These are phyloP conservation scores for Kwoniella sp. DNA, from an alignment of 768 basidiomycete genomes.

Conservation along the genomic window DNA sequence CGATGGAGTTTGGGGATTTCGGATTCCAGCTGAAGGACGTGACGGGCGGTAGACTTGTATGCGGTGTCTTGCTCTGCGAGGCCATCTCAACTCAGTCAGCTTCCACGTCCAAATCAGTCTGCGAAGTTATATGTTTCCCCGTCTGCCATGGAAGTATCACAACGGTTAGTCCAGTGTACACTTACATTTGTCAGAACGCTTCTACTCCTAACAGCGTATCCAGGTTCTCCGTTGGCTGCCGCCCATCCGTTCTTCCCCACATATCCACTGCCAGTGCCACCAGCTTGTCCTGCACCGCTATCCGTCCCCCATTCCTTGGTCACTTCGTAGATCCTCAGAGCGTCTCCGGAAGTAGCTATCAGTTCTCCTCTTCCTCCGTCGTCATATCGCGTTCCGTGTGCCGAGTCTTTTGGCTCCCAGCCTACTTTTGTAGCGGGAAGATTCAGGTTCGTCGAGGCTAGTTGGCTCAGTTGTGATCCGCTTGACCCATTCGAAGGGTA, in stretches of 20 bases:
- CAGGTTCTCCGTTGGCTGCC: slow-evolving; percentile 21
- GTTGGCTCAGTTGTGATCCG: slow-evolving; percentile 73
- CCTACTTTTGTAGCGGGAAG: slow-evolving; percentile 92
- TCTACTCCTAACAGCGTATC: slow-evolving; percentile 35
- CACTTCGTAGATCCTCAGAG: slow-evolving; percentile 89
- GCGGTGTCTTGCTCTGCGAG: slow-evolving; percentile 82
- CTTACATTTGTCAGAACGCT: slow-evolving; percentile 54
- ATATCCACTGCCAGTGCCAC: slow-evolving; percentile 27
- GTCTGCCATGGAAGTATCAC: too few species aligned
- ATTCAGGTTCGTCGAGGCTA: slow-evolving; percentile 80
- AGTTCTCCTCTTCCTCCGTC: slow-evolving; percentile 66
- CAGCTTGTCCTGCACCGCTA: slow-evolving; percentile 4
- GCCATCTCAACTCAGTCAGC: neutral
- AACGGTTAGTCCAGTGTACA: too few species aligned
- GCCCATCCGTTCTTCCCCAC: slow-evolving; percentile 43
- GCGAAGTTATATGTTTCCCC: neutral
- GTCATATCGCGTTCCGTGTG: slow-evolving; percentile 53
- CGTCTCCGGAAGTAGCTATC: slow-evolving; percentile 91
- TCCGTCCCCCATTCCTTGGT: slow-evolving; percentile 67
- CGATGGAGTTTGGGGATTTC: slow-evolving; percentile 83
- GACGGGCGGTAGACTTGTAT: slow-evolving; percentile 79
- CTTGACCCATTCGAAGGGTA: slow-evolving; percentile 61
- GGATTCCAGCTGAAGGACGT: slow-evolving; percentile 99
- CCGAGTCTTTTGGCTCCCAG: slow-evolving; percentile 83
- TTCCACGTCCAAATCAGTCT: neutral